Evolutionary conservation across 495 filamentous ascomycete genomes (phyloP).

Genomic region (Annulohypoxylon stygium): DNA sequence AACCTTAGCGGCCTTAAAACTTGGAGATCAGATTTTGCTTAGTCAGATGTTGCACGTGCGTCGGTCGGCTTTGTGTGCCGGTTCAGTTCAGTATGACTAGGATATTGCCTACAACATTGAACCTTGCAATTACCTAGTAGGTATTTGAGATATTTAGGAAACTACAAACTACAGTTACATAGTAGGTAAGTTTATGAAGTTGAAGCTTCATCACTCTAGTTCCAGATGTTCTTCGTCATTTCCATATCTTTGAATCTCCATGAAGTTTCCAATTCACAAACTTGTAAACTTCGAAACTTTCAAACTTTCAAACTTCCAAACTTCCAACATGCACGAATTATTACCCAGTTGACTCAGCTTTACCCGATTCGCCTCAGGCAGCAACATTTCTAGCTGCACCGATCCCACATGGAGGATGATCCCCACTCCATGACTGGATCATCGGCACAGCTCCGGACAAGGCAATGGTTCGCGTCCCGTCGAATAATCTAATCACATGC

Average conservation of each 20-base stretch:
- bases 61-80: background rate
- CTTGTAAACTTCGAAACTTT: background rate
- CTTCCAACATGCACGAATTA: background rate
- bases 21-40: background rate
- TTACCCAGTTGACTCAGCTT: background rate
- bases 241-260: background rate
- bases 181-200: background rate
- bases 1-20: background rate
- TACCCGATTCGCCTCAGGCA: slow-evolving; percentile 27
- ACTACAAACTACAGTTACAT: background rate
- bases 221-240: too few relatives aligned
- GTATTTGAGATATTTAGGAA: background rate
- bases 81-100: background rate
- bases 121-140: background rate
- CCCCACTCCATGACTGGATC: background rate
- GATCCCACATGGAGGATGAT: background rate
- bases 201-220: background rate
- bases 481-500: slow-evolving; percentile 8
- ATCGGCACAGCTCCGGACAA: slow-evolving; percentile 11
- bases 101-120: background rate
- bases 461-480: slow-evolving; percentile 34
- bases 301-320: background rate
- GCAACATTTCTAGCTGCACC: slow-evolving; percentile 3
- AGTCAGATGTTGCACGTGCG: background rate
- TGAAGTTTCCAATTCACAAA: too few relatives aligned